These are phyloP conservation scores for Fusarium pseudograminearum DNA, from an alignment of 2,329 filamentous ascomycete genomes.

Conservation along the genomic window DNA sequence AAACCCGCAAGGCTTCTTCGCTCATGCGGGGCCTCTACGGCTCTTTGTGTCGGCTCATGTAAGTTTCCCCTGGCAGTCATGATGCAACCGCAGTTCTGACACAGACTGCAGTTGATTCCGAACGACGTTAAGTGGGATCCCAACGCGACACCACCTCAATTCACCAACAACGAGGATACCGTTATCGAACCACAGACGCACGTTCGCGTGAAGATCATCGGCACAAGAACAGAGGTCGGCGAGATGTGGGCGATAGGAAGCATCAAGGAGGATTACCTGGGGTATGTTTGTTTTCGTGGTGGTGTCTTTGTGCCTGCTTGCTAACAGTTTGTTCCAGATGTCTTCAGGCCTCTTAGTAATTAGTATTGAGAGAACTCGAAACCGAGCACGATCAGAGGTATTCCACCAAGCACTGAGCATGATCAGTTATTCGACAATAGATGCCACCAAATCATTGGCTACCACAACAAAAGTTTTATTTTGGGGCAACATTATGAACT, in stretches of 20 bases:
- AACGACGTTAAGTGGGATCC: slow-evolving; percentile 93
- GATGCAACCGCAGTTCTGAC: slow-evolving; percentile 22
- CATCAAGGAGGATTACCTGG: slow-evolving; percentile 86
- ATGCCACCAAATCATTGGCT: slow-evolving; percentile 1
- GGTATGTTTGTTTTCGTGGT: slow-evolving; percentile 58
- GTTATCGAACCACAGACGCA: slow-evolving; percentile 95
- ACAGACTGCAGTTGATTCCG: slow-evolving; percentile 78
- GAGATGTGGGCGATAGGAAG: slow-evolving; percentile 98
- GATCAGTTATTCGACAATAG: slow-evolving; percentile 1
- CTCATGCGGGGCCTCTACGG: slow-evolving; percentile 80
- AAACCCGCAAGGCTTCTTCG: slow-evolving; percentile 92
- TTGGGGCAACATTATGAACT: slow-evolving; percentile 7
- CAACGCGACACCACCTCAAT: slow-evolving; percentile 96
- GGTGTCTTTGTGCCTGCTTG: not conserved
- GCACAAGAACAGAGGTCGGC: slow-evolving; percentile 91
- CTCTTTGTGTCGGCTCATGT: slow-evolving; percentile 88
- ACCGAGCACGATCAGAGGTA: slow-evolving; percentile 25
- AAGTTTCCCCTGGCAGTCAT: slow-evolving; percentile 54
- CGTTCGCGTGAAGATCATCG: slow-evolving; percentile 93
- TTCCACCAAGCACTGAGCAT: not conserved
- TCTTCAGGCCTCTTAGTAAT: slow-evolving; percentile 46
- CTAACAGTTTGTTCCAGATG: slow-evolving; percentile 44
- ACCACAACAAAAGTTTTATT: slow-evolving; percentile 7
- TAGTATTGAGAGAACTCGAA: slow-evolving; percentile 30
- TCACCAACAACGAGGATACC: slow-evolving; percentile 93